These are phyloP conservation scores for Fusarium dlaminii DNA, from an alignment of 2,329 filamentous ascomycete species.

Conservation along the genomic window DNA sequence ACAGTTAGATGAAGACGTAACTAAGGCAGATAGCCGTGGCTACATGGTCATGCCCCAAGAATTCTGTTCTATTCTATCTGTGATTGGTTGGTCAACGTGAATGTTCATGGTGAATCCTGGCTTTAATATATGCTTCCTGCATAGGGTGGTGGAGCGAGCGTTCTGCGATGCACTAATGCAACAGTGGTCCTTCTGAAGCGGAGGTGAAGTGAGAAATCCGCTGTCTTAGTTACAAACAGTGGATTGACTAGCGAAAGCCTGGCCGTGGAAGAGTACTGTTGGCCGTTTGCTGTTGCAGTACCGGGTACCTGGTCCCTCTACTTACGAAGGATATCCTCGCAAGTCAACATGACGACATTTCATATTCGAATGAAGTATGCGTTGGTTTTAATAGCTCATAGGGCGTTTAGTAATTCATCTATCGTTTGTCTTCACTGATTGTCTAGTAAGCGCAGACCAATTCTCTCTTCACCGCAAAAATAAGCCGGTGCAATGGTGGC, in stretches of 20 bases:
- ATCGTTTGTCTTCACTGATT: neutral
- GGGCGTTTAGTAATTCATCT: too few relatives aligned
- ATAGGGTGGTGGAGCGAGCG: neutral
- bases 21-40: neutral
- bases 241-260: neutral
- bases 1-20: neutral
- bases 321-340: neutral
- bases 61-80: neutral
- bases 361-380: neutral
- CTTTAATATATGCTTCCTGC: neutral
- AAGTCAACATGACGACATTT: neutral
- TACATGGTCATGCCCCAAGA: neutral
- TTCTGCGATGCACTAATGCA: neutral
- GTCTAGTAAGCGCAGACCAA: neutral
- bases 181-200: neutral
- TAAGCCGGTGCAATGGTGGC: neutral
- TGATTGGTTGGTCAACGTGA: neutral
- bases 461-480: neutral
- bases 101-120: too few relatives aligned
- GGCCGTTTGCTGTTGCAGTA: neutral
- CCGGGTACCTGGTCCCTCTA: neutral
- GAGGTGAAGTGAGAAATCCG: neutral
- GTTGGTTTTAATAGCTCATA: fast-evolving
- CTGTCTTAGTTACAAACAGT: neutral
- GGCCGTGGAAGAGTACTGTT: neutral